phyloP scores from a whole-genome alignment of 179 eudicot species.

The Heliamphora pulchella region DNA sequence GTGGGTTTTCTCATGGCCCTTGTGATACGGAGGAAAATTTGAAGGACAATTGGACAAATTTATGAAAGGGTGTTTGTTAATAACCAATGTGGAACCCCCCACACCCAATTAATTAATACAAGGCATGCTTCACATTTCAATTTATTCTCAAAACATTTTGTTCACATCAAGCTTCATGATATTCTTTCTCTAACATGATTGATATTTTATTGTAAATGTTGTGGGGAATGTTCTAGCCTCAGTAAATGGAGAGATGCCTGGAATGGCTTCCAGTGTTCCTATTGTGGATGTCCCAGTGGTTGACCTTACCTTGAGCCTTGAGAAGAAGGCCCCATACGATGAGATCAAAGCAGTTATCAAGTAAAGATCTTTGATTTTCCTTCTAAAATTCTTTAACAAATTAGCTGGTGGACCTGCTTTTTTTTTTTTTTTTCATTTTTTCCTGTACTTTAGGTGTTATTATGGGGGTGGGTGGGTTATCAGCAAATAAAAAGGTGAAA shows the following conservation, averaged over 20 bases:
- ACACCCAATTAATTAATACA: too few relatives aligned
- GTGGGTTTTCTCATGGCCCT: too few relatives aligned
- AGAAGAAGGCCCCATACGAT: slow-evolving; percentile 47
- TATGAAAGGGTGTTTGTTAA: too few relatives aligned
- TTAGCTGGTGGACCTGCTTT: neutral
- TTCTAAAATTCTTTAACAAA: neutral
- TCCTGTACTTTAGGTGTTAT: neutral
- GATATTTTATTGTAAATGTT: slow-evolving; percentile 29
- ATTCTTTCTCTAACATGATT: neutral
- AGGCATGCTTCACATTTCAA: neutral
- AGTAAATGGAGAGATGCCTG: slow-evolving; percentile 52
- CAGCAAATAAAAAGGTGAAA: neutral
- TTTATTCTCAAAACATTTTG: neutral
- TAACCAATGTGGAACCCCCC: too few relatives aligned
- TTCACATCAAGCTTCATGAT: neutral
- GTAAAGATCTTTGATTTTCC: slow-evolving; percentile 20
- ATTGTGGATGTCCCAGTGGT: slow-evolving; percentile 53
- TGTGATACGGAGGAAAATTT: too few relatives aligned
- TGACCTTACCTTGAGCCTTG: slow-evolving; percentile 48
- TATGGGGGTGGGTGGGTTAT: neutral
- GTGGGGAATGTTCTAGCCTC: slow-evolving; percentile 53
- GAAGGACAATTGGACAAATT: too few relatives aligned
- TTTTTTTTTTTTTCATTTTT: neutral
- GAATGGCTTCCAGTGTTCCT: slow-evolving; percentile 60
- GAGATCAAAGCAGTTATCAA: slow-evolving; percentile 49